Evolutionary conservation across 306 rosid genomes (phyloP), one percentile per base, ranked within the genome.

Genomic region (Rosa lucieae): DNA sequence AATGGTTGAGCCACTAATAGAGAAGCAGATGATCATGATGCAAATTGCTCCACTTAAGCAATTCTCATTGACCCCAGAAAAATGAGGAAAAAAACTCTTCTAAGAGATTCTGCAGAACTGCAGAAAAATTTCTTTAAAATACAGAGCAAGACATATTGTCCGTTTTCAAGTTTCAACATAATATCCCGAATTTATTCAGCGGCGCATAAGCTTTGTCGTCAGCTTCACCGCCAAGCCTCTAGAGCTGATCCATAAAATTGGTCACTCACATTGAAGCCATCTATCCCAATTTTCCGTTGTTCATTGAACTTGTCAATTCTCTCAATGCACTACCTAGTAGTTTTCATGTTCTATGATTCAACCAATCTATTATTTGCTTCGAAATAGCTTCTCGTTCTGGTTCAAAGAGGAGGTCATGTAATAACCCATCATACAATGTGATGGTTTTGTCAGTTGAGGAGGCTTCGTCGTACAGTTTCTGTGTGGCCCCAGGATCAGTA

Each of bases 381-480:
- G 83, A 61, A 65, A 95, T 85, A 17, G 52, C 85, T 29, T 93
- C 91, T 66, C 91, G 80, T 77, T 93, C 98, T 12, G 92, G 98
- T 87, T 95, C 98, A 78, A 93, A 91, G 9, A 95, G 92, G 10
- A 93, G 92, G 76, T 93, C 99, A 80, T 95, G 99, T 35, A 90
- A 79, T 10, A 88, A 83, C 29, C 93, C 99, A 70, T 89, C 86
- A 61, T 84, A 89, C 76, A 95, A 83, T 75, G 84, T 91, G 82
- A 95, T 90, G 58, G 82, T 77, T 88, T 95, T 95, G 86, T 95
- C 98, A 26, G 77, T 67, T 42, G 98, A 91, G 40, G 93, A 85
- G 58, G 98, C 97, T 86, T 93, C 90, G 17, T 85, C 83, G 61
- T 91, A 89, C 39, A 93, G 62, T 77, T 84, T 95, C 68, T 51